A percentile compares a stretch with the other conserved stretches of the same genome.
phyloP scores from a whole-genome alignment of 805 yeast species.

The Barnettozyma siamensis region DNA sequence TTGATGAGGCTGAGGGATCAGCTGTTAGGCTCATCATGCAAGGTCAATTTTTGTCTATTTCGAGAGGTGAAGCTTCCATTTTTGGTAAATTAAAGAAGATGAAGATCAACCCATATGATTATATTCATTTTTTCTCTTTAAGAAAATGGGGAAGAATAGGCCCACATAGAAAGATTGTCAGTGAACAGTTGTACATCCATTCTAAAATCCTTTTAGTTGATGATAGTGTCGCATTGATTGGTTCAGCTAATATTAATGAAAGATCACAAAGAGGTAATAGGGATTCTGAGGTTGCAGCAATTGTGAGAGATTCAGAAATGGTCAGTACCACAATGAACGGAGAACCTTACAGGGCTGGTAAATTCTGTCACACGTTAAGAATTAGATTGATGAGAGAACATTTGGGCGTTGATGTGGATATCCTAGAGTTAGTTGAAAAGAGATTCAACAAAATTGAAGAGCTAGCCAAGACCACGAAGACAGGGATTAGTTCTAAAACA shows the following conservation, averaged over 20 bases:
- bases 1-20: constrained; percentile 90
- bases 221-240: constrained; percentile 89
- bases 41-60: constrained; percentile 90
- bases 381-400: constrained; percentile 95
- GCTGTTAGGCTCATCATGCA: constrained; percentile 95
- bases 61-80: constrained; percentile 83
- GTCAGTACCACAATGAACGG: constrained; percentile 73
- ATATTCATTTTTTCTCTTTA: constrained; percentile 85
- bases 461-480: constrained; percentile 26
- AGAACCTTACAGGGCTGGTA: constrained; percentile 70
- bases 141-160: constrained; percentile 97
- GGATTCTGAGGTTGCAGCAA: constrained; percentile 91
- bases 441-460: constrained; percentile 44
- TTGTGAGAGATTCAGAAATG: constrained; percentile 77
- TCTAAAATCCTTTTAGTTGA: constrained; percentile 90
- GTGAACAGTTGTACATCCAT: constrained; percentile 91
- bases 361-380: constrained; percentile 84
- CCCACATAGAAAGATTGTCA: constrained; percentile 60
- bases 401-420: constrained; percentile 87
- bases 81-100: constrained; percentile 72
- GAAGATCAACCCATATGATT: constrained; percentile 85
- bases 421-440: constrained; percentile 74
- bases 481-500: constrained; percentile 36
- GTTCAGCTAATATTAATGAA: constrained; percentile 96
- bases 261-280: constrained; percentile 91